Conservation (phyloP, 2,329 filamentous ascomycete species). For the Ascomycota sp. region DNA sequence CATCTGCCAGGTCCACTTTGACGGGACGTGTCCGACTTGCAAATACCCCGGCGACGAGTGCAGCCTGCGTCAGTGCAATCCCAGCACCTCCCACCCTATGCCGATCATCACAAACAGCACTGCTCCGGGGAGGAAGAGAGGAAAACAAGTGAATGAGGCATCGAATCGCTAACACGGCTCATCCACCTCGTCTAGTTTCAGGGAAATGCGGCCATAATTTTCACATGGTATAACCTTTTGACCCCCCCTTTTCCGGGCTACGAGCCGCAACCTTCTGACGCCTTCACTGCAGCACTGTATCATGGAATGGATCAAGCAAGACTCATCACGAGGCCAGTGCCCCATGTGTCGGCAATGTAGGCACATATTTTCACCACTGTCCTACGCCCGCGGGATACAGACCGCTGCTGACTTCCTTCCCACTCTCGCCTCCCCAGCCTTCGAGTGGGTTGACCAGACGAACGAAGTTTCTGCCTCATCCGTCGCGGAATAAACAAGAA, state of each 20-base stretch:
- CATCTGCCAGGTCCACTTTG: slow-evolving; percentile 95
- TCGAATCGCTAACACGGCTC: too few relatives aligned
- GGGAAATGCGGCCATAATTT: slow-evolving; percentile 96
- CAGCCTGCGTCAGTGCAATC: slow-evolving; percentile 46
- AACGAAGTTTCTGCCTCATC: slow-evolving; percentile 10
- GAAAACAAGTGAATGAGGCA: too few relatives aligned
- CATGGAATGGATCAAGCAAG: slow-evolving; percentile 86
- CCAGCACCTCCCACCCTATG: too few relatives aligned
- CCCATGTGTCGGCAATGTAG: slow-evolving; percentile 94
- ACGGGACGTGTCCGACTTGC: slow-evolving; percentile 93
- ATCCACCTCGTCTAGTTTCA: too few relatives aligned
- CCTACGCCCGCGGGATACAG: background rate
- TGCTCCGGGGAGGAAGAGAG: too few relatives aligned
- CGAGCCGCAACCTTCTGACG: background rate
- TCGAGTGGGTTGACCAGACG: slow-evolving; percentile 19
- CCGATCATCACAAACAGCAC: too few relatives aligned
- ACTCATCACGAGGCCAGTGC: slow-evolving; percentile 80
- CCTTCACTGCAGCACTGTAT: slow-evolving; percentile 61
- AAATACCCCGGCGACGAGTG: slow-evolving; percentile 96
- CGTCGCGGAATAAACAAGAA: too few relatives aligned
- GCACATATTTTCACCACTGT: background rate
- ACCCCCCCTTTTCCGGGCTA: background rate
- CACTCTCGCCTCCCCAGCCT: too few relatives aligned
- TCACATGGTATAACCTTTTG: slow-evolving; percentile 52
- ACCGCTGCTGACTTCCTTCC: background rate